A percentile compares a stretch with the other conserved stretches of the same genome.
Conservation (phyloP, 1,284 basidiomycete genomes). For the Pseudozyma pruni region DNA sequence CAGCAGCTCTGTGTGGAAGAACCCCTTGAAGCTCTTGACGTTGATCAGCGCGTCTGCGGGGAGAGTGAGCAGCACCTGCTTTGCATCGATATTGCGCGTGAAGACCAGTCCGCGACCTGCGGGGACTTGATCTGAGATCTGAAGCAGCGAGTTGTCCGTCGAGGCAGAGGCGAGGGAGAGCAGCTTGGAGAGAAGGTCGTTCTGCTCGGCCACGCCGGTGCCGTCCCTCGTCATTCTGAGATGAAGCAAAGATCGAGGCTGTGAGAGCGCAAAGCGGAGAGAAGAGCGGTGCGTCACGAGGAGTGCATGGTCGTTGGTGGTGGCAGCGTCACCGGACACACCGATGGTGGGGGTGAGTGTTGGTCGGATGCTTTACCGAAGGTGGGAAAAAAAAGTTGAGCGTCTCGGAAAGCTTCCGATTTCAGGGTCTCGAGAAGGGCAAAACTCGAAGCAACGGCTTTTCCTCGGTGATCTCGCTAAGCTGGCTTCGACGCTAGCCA, state of each 20-base stretch:
- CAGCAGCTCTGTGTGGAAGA: slow-evolving; percentile 22
- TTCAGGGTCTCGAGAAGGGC: too few relatives aligned
- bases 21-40: slow-evolving; percentile 21
- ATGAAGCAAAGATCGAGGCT: neutral
- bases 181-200: slow-evolving; percentile 17
- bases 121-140: slow-evolving; percentile 32
- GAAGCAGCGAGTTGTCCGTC: neutral
- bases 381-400: too few relatives aligned
- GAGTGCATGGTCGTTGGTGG: too few relatives aligned
- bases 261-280: too few relatives aligned
- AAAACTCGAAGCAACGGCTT: too few relatives aligned
- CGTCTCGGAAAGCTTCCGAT: too few relatives aligned
- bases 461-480: too few relatives aligned
- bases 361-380: too few relatives aligned
- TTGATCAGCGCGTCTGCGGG: slow-evolving; percentile 28
- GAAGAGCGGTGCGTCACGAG: too few relatives aligned
- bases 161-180: slow-evolving; percentile 7
- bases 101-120: slow-evolving; percentile 47
- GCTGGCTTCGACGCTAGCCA: too few relatives aligned
- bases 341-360: too few relatives aligned
- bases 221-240: slow-evolving; percentile 5
- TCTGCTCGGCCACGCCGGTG: slow-evolving; percentile 23
- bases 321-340: too few relatives aligned
- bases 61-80: slow-evolving; percentile 28
- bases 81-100: slow-evolving; percentile 24